Evolutionary conservation across 345 rosid species (phyloP), one percentile per base, ranked within the genome.

Genomic region (Dovyalis caffra): DNA sequence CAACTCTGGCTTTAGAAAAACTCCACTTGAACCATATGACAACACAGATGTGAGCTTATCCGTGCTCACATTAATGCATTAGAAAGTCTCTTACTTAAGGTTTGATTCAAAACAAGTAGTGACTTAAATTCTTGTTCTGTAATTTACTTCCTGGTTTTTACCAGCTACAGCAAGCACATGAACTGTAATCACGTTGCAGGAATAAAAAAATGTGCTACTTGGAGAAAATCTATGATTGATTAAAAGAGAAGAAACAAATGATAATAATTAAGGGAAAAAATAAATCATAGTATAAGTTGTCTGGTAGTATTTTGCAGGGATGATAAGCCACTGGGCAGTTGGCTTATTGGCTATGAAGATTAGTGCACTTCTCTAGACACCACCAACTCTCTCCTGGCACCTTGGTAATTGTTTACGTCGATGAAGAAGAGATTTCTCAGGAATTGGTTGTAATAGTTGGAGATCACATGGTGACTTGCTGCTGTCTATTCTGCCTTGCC

Each of bases 321-420:
- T 5, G 32, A 28, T 14, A 34, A 25, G 5, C 29, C 34, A 45
- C 56, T 33, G 18, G 18, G 71, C 49, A 65, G 47, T 66, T 43
- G 14, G 72, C 20, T 66, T 38, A 45, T 60, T 62, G 45, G 57
- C 26, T 23, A 28, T 58, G 33, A 72, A 61, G 68, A 34, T 9
- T 40, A 21, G 16, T 25, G 53, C 65, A 51, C 62, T 38, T 31
- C 35, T 18, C 60, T 18, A 8, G 20, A 53, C n/a, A 12, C 35
- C 35, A 31, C 11, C n/a, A 68, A 47, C 20, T 68, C 28, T 45
- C 66, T 56, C 70, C 70, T 29, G 26, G 47, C 67, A 56, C 66
- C 67, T 64, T 38, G 57, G 56, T 57, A 29, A 14, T 4, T 25
- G 18, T 4, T 25, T 25, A 5, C 11, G 43, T 28, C 23, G 38